Conservation (phyloP, 176 grass and related monocot species). For the Avena sativa region DNA sequence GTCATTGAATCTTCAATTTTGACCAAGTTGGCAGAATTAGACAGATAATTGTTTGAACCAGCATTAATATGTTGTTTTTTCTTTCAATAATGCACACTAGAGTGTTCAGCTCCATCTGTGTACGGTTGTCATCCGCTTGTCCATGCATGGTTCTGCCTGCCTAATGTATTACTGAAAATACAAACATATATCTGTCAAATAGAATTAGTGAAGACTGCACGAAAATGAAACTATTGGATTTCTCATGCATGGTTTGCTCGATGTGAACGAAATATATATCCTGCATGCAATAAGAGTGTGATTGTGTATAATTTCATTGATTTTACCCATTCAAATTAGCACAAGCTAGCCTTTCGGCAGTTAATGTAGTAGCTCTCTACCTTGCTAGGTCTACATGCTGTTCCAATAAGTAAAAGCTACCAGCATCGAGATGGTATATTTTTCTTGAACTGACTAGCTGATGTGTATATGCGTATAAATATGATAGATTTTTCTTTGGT, state of each 20-base stretch:
- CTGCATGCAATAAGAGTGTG: neutral
- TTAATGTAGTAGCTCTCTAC: neutral
- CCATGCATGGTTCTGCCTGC: too few species aligned
- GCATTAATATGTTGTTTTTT: too few species aligned
- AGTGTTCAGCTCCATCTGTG: too few species aligned
- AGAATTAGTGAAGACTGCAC: neutral
- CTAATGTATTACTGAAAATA: too few species aligned
- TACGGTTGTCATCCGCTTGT: too few species aligned
- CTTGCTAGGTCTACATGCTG: neutral
- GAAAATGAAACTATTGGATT: neutral
- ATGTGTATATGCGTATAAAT: neutral
- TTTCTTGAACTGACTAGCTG: neutral
- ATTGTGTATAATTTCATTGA: neutral
- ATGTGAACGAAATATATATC: neutral
- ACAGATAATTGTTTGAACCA: too few species aligned
- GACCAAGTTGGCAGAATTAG: neutral
- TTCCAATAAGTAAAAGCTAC: neutral
- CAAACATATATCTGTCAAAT: neutral
- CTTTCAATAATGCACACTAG: too few species aligned
- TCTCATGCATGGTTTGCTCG: neutral
- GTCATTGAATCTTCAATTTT: neutral
- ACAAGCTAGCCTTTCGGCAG: neutral
- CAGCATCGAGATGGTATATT: neutral
- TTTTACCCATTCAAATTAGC: neutral
- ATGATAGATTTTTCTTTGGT: neutral